Conservation (phyloP, 2,329 filamentous ascomycete genomes). For the Fusarium humuli region DNA sequence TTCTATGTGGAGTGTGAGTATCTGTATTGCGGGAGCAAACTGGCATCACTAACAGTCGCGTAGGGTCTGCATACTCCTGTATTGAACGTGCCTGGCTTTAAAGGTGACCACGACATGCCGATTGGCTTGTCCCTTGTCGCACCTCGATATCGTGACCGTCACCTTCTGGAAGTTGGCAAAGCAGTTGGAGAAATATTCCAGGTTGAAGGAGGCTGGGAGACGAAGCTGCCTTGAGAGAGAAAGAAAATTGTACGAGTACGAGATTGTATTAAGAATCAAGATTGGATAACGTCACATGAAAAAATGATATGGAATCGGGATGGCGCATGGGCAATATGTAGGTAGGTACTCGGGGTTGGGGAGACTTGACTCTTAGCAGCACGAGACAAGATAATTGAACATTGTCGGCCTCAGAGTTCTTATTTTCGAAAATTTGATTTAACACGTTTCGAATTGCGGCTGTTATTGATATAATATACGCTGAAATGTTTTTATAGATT, state of each 20-base stretch:
- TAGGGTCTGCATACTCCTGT: slow-evolving; percentile 69
- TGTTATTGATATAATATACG: slow-evolving; percentile 11
- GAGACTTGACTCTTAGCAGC: background rate
- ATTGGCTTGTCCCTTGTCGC: slow-evolving; percentile 68
- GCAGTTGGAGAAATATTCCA: slow-evolving; percentile 52
- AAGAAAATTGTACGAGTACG: background rate
- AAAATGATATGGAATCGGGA: background rate
- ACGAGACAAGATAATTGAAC: background rate
- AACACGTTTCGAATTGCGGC: background rate
- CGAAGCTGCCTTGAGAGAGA: slow-evolving; percentile 16
- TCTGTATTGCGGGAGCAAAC: background rate
- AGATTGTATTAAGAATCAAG: background rate
- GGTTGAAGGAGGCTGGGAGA: slow-evolving; percentile 47
- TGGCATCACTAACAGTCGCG: slow-evolving; percentile 1
- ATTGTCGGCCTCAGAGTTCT: background rate
- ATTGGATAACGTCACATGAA: slow-evolving; percentile 6
- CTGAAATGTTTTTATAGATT: slow-evolving; percentile 35
- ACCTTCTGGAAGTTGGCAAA: slow-evolving; percentile 58
- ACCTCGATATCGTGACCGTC: slow-evolving; percentile 59
- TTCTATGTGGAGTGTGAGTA: slow-evolving; percentile 64
- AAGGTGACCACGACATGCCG: slow-evolving; percentile 64
- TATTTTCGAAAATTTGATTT: background rate
- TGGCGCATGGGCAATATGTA: slow-evolving; percentile 13
- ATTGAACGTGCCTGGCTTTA: slow-evolving; percentile 73
- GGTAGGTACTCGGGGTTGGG: background rate